These are phyloP conservation scores for Zostera marina DNA, from an alignment of 116 monocot genomes.

Conservation along the genomic window DNA sequence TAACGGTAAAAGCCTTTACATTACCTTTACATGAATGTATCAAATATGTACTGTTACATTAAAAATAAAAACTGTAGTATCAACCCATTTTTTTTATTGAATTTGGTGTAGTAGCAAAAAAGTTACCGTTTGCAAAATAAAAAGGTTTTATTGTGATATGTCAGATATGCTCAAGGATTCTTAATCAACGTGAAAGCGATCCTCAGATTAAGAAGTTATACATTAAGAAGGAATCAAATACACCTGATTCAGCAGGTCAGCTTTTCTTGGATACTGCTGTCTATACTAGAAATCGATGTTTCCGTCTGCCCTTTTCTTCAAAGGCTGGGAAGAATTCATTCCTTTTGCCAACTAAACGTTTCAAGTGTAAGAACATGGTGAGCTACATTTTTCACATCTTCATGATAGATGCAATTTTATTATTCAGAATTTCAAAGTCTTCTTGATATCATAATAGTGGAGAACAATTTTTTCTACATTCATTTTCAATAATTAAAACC, in stretches of 20 bases:
- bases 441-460: background rate
- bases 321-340: conserved; percentile 78
- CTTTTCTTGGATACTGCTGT: conserved; percentile 81
- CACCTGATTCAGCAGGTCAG: conserved; percentile 12
- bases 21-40: no score
- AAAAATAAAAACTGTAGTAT: no score
- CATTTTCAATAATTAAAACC: no score
- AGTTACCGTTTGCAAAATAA: no score
- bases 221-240: conserved; percentile 41
- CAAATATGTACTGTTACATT: no score
- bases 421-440: background rate
- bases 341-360: conserved; percentile 67
- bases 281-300: conserved; percentile 88
- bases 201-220: conserved; percentile 48
- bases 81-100: no score
- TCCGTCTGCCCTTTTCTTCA: conserved; percentile 68
- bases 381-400: background rate
- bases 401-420: background rate
- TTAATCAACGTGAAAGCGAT: conserved; percentile 23
- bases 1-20: no score
- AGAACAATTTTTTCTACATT: no score
- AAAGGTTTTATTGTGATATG: background rate
- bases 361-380: conserved; percentile 71
- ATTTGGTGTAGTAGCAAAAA: no score
- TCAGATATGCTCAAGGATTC: conserved; percentile 61